Evolutionary conservation across 208 protist genomes (phyloP).

Genomic region (Porcisia deanei): DNA sequence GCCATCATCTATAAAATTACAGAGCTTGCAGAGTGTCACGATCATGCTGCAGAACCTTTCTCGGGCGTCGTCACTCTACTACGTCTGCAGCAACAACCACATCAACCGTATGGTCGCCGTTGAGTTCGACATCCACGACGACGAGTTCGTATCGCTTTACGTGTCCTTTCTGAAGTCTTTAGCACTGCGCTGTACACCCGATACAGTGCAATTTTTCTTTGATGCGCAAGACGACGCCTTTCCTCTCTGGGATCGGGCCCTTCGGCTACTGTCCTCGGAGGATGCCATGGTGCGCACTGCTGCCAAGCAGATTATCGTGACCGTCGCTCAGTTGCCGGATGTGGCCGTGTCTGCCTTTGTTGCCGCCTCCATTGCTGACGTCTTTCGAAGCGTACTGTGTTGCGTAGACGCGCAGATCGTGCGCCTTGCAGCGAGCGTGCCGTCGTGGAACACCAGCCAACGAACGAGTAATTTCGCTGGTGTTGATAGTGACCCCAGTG

Average conservation of each 20-base stretch:
- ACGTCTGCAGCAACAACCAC: slow-evolving; percentile 87
- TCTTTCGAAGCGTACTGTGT: slow-evolving; percentile 39
- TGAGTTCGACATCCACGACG: slow-evolving; percentile 70
- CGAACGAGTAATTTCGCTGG: neutral
- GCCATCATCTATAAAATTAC: slow-evolving; percentile 55
- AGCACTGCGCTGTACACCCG: slow-evolving; percentile 71
- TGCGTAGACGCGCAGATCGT: slow-evolving; percentile 40
- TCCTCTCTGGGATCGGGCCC: slow-evolving; percentile 71
- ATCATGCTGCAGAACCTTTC: slow-evolving; percentile 82
- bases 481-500: neutral
- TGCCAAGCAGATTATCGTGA: slow-evolving; percentile 82
- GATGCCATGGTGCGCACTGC: slow-evolving; percentile 83
- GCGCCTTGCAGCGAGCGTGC: slow-evolving; percentile 34
- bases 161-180: slow-evolving; percentile 87
- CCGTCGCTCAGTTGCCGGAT: slow-evolving; percentile 61
- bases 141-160: slow-evolving; percentile 82
- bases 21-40: slow-evolving; percentile 70
- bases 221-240: slow-evolving; percentile 54
- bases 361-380: slow-evolving; percentile 34
- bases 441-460: slow-evolving; percentile 17
- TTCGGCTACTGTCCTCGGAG: slow-evolving; percentile 46
- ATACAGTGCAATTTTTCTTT: slow-evolving; percentile 89
- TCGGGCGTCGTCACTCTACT: slow-evolving; percentile 63
- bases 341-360: slow-evolving; percentile 52
- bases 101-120: slow-evolving; percentile 87